Evolutionary conservation across 768 basidiomycete genomes (phyloP).

Genomic region (Floccularia luteovirens): DNA sequence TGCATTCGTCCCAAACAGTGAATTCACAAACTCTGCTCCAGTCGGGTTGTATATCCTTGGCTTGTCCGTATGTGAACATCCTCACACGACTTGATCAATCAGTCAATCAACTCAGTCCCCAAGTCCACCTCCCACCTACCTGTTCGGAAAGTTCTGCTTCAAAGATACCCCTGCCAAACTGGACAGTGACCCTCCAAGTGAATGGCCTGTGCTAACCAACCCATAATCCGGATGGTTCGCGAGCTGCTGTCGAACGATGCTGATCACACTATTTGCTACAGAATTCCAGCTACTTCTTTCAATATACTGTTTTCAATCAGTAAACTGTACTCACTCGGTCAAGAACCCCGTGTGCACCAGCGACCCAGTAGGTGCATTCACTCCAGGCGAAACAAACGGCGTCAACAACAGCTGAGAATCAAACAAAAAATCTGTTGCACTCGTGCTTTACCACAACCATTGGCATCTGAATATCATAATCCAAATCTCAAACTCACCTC

Average conservation of each 20-base stretch:
- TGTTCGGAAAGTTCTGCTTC: background rate
- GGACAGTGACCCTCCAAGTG: background rate
- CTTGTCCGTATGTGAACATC: slow-evolving; percentile 13
- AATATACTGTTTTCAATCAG: background rate
- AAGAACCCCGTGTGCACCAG: background rate
- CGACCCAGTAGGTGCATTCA: slow-evolving; percentile 11
- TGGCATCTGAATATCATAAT: background rate
- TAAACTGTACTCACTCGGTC: background rate
- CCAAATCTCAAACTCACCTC: slow-evolving; percentile 13
- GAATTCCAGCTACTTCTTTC: background rate
- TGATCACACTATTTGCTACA: background rate
- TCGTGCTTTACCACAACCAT: slow-evolving; percentile 7
- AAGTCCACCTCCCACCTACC: background rate
- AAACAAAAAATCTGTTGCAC: slow-evolving; percentile 11
- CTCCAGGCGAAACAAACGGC: slow-evolving; percentile 16
- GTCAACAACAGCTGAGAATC: slow-evolving; percentile 12
- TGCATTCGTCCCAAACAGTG: slow-evolving; percentile 8
- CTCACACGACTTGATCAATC: slow-evolving; percentile 2
- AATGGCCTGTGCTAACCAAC: background rate
- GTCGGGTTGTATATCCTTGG: slow-evolving; percentile 9
- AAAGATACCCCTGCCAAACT: background rate
- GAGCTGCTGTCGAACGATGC: background rate
- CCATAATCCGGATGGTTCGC: background rate
- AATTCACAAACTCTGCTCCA: slow-evolving; percentile 11
- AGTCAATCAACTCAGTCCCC: background rate